phyloP scores from a whole-genome alignment of 2,329 filamentous ascomycete species.

The Hypoxylon sp. region DNA sequence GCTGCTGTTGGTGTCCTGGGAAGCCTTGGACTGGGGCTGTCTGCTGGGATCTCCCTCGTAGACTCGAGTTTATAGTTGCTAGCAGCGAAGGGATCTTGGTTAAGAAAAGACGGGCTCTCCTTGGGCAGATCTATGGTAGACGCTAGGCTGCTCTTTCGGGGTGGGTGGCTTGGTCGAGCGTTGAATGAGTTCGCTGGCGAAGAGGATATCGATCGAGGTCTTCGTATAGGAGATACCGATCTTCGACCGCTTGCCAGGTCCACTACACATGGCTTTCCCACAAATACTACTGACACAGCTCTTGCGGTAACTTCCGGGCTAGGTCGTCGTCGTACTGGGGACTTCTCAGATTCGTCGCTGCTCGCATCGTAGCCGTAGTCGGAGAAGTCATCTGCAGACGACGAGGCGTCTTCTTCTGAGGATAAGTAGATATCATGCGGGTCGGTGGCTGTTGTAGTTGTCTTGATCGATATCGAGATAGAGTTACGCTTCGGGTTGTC shows the following conservation, averaged over 20 bases:
- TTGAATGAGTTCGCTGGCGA: slow-evolving; percentile 43
- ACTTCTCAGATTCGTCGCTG: slow-evolving; percentile 47
- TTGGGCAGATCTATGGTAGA: slow-evolving; percentile 45
- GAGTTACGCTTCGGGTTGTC: slow-evolving; percentile 50
- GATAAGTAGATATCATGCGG: slow-evolving; percentile 71
- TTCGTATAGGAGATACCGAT: slow-evolving; percentile 54
- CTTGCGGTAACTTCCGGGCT: slow-evolving; percentile 66
- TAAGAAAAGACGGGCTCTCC: slow-evolving; percentile 58
- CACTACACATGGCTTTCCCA: slow-evolving; percentile 67
- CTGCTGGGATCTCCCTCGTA: slow-evolving; percentile 41
- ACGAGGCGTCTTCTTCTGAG: slow-evolving; percentile 71
- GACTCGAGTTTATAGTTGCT: slow-evolving; percentile 48
- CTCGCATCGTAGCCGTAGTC: slow-evolving; percentile 61
- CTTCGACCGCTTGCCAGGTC: slow-evolving; percentile 55
- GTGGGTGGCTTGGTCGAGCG: slow-evolving; percentile 46
- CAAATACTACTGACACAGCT: slow-evolving; percentile 66
- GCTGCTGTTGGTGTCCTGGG: slow-evolving; percentile 58
- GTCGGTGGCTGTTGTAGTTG: slow-evolving; percentile 49
- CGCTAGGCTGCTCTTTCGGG: slow-evolving; percentile 55
- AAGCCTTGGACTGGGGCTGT: slow-evolving; percentile 46
- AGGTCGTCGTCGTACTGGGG: slow-evolving; percentile 46
- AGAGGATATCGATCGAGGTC: slow-evolving; percentile 41
- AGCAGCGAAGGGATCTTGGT: slow-evolving; percentile 62
- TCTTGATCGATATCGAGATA: too few species aligned
- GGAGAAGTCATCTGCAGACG: slow-evolving; percentile 67